phyloP scores from a whole-genome alignment of 2,329 filamentous ascomycete genomes.

The Lasiodiplodia citricola region DNA sequence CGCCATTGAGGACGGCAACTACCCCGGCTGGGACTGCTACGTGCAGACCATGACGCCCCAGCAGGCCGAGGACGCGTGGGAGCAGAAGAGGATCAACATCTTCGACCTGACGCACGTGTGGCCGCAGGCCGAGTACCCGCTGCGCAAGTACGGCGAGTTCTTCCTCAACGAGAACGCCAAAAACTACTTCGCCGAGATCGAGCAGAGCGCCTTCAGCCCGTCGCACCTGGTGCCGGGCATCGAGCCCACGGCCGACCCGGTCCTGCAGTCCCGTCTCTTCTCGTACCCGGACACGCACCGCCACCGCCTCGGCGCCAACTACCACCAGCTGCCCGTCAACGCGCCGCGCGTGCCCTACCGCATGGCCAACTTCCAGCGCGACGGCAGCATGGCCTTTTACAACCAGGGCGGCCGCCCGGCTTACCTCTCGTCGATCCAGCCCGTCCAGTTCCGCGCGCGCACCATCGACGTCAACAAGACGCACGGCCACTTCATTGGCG shows the following conservation, averaged over 20 bases:
- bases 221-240: conserved; percentile 70
- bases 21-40: conserved; percentile 57
- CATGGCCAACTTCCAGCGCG: conserved; percentile 71
- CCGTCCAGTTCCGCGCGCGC: conserved; percentile 55
- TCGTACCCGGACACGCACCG: conserved; percentile 71
- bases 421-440: conserved; percentile 61
- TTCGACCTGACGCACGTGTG: conserved; percentile 62
- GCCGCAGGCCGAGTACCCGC: conserved; percentile 59
- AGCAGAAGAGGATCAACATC: conserved; percentile 60
- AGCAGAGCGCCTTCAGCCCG: conserved; percentile 73
- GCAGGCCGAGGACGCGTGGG: conserved; percentile 58
- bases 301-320: conserved; percentile 63
- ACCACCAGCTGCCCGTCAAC: conserved; percentile 63
- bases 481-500: conserved; percentile 56
- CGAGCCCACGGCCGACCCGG: conserved; percentile 72
- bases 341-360: conserved; percentile 61
- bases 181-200: conserved; percentile 70
- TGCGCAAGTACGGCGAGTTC: conserved; percentile 60
- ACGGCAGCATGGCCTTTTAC: conserved; percentile 71
- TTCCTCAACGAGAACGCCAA: conserved; percentile 60
- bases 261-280: conserved; percentile 72
- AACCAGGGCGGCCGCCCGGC: conserved; percentile 67
- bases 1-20: conserved; percentile 59
- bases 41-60: conserved; percentile 60
- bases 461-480: conserved; percentile 55